Percentiles rank a stretch among this genome's conserved stretches.
Evolutionary conservation across 108 stramenopile species (phyloP).

Genomic region (Cyclostephanos invisitatus): DNA sequence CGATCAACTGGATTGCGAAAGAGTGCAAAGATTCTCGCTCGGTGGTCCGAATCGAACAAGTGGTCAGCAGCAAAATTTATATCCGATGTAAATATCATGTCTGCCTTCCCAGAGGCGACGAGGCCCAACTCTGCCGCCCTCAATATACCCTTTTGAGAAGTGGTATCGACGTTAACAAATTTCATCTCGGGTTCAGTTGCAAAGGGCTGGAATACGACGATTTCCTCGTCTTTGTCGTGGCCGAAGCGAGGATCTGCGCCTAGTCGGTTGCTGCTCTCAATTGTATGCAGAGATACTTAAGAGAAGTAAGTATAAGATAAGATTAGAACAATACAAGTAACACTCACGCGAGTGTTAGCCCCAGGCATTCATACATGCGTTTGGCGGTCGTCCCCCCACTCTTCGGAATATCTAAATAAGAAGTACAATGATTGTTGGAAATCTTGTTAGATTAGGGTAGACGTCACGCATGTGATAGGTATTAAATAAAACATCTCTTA

Average conservation of each 20-base stretch:
- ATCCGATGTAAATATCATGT: conserved; percentile 48
- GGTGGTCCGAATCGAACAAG: conserved; percentile 23
- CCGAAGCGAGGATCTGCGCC: conserved; percentile 36
- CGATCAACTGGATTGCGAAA: conserved; percentile 62
- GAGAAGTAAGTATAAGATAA: background rate
- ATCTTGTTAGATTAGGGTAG: background rate
- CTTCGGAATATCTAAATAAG: conserved; percentile 39
- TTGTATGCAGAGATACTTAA: background rate
- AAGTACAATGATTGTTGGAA: background rate
- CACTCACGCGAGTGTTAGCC: conserved; percentile 15
- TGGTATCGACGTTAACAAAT: conserved; percentile 56
- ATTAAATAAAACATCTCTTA: conserved; percentile 2
- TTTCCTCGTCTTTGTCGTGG: conserved; percentile 30
- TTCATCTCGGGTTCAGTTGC: background rate
- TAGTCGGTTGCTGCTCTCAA: conserved; percentile 15
- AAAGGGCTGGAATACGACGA: conserved; percentile 27
- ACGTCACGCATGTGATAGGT: background rate
- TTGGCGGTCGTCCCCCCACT: conserved; percentile 43
- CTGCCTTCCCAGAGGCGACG: conserved; percentile 30
- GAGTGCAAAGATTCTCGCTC: conserved; percentile 35
- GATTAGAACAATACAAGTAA: background rate
- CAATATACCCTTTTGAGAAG: conserved; percentile 38
- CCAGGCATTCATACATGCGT: conserved; percentile 34
- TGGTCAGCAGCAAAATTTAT: conserved; percentile 28
- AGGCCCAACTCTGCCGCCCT: conserved; percentile 40